Conservation (phyloP, 164 flowering plant genomes). For the Santalum album region DNA sequence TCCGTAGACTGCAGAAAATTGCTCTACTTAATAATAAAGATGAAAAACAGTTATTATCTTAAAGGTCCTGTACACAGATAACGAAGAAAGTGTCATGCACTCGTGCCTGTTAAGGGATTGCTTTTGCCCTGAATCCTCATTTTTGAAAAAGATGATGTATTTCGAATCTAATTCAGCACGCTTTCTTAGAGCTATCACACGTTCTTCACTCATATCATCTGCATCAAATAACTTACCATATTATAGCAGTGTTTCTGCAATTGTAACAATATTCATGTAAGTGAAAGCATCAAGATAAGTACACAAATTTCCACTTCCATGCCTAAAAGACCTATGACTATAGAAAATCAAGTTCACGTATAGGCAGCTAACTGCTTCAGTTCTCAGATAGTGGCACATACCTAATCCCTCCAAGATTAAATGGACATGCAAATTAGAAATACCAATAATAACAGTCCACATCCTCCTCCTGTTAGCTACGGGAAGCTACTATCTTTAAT, state of each 20-base stretch:
- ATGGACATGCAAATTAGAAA: too few species aligned
- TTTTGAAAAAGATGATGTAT: conserved; percentile 37
- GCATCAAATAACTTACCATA: conserved; percentile 14
- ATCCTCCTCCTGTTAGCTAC: too few species aligned
- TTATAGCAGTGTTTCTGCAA: background rate
- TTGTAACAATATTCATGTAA: background rate
- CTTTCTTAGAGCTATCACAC: conserved; percentile 72
- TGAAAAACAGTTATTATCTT: background rate
- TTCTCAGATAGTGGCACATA: too few species aligned
- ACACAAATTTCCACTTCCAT: too few species aligned
- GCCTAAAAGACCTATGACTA: too few species aligned
- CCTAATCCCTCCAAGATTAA: too few species aligned
- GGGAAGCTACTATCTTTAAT: too few species aligned
- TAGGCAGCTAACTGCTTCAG: too few species aligned
- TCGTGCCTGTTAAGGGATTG: conserved; percentile 61
- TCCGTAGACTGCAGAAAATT: conserved; percentile 52
- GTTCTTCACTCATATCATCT: conserved; percentile 86
- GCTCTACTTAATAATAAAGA: conserved; percentile 1
- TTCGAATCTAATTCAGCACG: conserved; percentile 91
- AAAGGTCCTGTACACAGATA: background rate
- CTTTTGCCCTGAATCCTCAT: conserved; percentile 38
- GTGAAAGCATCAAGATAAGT: too few species aligned
- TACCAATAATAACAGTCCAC: too few species aligned
- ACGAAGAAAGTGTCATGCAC: background rate
- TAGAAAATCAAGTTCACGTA: too few species aligned